A percentile compares a stretch with the other conserved stretches of the same genome.
phyloP scores from a whole-genome alignment of 192 early-diverging fungal genomes.

The Lobosporangium transversale region DNA sequence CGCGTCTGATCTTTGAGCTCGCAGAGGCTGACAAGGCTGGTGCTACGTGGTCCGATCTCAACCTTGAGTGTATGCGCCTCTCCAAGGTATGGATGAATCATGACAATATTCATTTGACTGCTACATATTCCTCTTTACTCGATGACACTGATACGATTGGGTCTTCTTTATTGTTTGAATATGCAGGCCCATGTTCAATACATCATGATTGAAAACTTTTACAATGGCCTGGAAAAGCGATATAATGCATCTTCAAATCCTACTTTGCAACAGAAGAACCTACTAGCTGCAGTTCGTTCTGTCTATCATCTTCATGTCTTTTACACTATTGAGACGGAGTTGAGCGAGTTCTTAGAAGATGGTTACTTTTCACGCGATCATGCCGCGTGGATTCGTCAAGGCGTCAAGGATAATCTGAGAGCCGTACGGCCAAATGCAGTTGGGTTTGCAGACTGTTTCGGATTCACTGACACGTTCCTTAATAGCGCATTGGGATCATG shows the following conservation, averaged over 20 bases:
- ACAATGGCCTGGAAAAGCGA: constrained; percentile 56
- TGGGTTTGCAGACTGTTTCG: constrained; percentile 82
- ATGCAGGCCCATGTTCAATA: constrained; percentile 79
- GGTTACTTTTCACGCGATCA: constrained; percentile 64
- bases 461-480: constrained; percentile 76
- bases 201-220: constrained; percentile 74
- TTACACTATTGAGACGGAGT: constrained; percentile 71
- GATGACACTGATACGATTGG: not conserved
- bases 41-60: constrained; percentile 71
- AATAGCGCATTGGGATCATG: constrained; percentile 79
- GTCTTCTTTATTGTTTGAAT: not conserved
- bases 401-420: constrained; percentile 62
- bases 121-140: not conserved
- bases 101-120: not conserved
- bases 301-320: constrained; percentile 66
- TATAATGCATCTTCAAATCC: constrained; percentile 15
- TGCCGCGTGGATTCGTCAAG: constrained; percentile 56
- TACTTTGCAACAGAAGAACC: constrained; percentile 27
- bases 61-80: constrained; percentile 76
- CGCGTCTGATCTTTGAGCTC: constrained; percentile 71
- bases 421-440: constrained; percentile 81
- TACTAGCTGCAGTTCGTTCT: constrained; percentile 54
- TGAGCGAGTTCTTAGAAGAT: constrained; percentile 66
- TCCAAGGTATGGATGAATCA: constrained; percentile 49
- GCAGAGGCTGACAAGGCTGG: constrained; percentile 64